Evolutionary conservation across 1,284 basidiomycete species (phyloP).

Genomic region (Waitea zeae): DNA sequence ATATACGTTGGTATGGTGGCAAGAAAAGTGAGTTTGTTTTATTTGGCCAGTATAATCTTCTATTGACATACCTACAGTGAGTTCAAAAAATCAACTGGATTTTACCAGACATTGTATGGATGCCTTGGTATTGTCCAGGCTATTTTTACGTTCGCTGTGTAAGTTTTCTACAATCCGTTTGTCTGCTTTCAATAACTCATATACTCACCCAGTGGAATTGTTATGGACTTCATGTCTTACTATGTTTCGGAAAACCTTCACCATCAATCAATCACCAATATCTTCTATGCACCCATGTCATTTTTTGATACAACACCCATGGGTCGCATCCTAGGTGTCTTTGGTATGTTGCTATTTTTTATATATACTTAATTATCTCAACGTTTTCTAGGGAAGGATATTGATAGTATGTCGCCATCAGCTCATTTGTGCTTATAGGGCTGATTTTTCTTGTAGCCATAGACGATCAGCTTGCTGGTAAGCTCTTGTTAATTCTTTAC

Average conservation of each 20-base stretch:
- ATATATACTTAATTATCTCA: too few species aligned
- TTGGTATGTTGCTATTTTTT: too few species aligned
- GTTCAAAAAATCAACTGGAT: slow-evolving; percentile 29
- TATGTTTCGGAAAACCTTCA: slow-evolving; percentile 44
- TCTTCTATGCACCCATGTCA: slow-evolving; percentile 11
- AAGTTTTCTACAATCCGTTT: too few species aligned
- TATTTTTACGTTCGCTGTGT: slow-evolving; percentile 45
- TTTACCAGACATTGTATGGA: slow-evolving; percentile 64
- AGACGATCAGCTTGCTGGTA: slow-evolving; percentile 41
- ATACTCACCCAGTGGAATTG: too few species aligned
- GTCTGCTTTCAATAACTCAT: too few species aligned
- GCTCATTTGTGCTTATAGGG: neutral
- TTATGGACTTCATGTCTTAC: slow-evolving; percentile 33
- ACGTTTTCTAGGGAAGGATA: slow-evolving; percentile 52
- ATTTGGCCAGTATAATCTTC: neutral
- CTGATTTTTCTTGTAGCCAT: slow-evolving; percentile 21
- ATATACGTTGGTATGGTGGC: slow-evolving; percentile 60
- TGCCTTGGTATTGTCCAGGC: slow-evolving; percentile 42
- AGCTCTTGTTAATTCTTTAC: slow-evolving; percentile 5
- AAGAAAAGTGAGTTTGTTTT: slow-evolving; percentile 29
- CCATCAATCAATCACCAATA: slow-evolving; percentile 29
- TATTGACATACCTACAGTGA: slow-evolving; percentile 15
- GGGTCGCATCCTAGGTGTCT: too few species aligned
- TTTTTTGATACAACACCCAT: neutral
- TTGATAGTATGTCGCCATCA: slow-evolving; percentile 30